These are phyloP conservation scores for Tolypocladium endophyticum DNA, from an alignment of 2,329 filamentous ascomycete genomes.

Conservation along the genomic window DNA sequence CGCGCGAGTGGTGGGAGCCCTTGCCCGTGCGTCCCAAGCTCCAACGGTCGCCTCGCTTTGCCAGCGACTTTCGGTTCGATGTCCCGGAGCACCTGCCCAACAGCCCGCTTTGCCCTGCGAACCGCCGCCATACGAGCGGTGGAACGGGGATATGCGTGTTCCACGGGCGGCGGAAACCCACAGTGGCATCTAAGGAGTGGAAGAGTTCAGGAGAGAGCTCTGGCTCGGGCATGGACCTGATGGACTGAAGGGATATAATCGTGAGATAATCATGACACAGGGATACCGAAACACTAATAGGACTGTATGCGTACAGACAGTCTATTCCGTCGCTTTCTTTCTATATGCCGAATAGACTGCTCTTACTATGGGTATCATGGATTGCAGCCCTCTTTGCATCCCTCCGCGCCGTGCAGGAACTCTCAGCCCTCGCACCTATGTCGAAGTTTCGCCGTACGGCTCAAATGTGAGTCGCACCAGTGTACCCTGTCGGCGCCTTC, in stretches of 20 bases:
- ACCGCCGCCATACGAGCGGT: conserved; percentile 30
- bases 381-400: neutral
- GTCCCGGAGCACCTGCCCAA: conserved; percentile 39
- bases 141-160: conserved; percentile 40
- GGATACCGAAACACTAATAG: neutral
- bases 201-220: conserved; percentile 14
- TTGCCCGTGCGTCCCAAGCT: conserved; percentile 11
- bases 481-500: conserved; percentile 1
- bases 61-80: conserved; percentile 32
- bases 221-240: neutral
- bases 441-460: neutral
- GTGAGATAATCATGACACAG: neutral
- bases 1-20: conserved; percentile 26
- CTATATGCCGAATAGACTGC: neutral
- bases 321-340: neutral
- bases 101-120: conserved; percentile 41
- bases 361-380: neutral
- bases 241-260: neutral
- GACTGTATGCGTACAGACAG: neutral
- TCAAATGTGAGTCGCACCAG: neutral
- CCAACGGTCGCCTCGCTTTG: conserved; percentile 3
- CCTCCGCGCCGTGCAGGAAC: neutral
- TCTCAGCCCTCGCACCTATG: neutral
- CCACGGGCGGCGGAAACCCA: conserved; percentile 26
- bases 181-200: conserved; percentile 6